Base-by-base conservation (phyloP, 768 basidiomycete species). In the Lactifluus echinatus region DNA sequence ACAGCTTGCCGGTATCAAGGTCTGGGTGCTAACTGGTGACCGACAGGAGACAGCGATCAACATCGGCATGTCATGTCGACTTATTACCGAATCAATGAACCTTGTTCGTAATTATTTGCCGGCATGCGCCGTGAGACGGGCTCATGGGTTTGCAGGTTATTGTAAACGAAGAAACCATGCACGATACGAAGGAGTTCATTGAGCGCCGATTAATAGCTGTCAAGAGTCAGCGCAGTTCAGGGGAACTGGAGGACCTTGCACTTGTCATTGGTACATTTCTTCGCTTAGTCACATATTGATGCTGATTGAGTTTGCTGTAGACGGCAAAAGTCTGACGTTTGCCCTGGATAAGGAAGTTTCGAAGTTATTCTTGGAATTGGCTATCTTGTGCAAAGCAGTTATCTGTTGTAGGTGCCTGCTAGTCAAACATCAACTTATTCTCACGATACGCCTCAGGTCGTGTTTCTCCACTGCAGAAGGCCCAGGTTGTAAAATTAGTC, bases 21-120 rank as follows among this genome's bases (percentile, higher is more conserved):
- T 99, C 17, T 99, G 96, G 96, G 94, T 99, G 8, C 74, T 99
- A 50, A 99, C 96, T 2, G 96, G 96, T 1, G 96, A 99, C 70
- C 77, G 96, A 63, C 96, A 99, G 73, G 96, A 99, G 72, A 99
- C 96, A 1, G 96, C 96, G 15, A 97, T 99, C 72, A 99, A 99
- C 66, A 98, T 99, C 62, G 96, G 96, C 51, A 85, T 98, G 80
- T 95, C 93, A 1, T 98, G 96, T 74, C 81, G 93, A 61, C 71
- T 99, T 65, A 98, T 99, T 50, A 92, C 93, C 5, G 96, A 99
- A 72, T 93, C 91, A 8, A 99, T 98, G 96, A 97, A 97, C 68
- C 65, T 99, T 75, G 95, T 93, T 62, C 26, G 80, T 28, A 21
- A 8, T 69, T 28, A 28, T 46, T 29, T 36, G 7, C 3, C 43